Base-by-base conservation (phyloP, 163 green algal species). In the Picocystis sp. region DNA sequence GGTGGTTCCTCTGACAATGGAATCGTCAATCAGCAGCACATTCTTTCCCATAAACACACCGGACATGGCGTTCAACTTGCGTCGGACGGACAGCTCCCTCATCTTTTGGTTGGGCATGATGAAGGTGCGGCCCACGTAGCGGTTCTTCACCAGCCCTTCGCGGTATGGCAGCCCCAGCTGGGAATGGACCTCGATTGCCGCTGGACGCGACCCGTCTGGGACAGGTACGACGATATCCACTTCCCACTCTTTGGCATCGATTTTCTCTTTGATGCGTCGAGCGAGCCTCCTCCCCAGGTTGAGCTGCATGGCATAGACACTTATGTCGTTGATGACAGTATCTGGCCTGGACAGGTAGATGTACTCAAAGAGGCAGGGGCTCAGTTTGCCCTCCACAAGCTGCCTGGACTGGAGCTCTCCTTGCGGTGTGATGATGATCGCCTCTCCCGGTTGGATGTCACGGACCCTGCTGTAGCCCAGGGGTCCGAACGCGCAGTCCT, bases 81-180 rank as follows among this genome's bases (percentile, higher is more conserved):
- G 74, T 19, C 81, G 69, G 52, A 97, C 88, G 19, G 57, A 76
- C 50, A 79, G 62, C 68, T 81, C 66, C 34, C 57, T 58, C 22
- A 44, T 61, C 13, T 54, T 54, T 63, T 91, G 86, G 70, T 94
- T 80, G 3, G 88, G 88, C 86, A 95, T 95, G 77, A 97, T 97
- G 77, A 97, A 97, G 56, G 88, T 97, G 57, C 86, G 81, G 15
- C 88, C 88, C 11, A 97, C 85, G 67, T 97, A 96, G 22, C 85
- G 71, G 72, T 96, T 97, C 66, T 94, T 94, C 2, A 95, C 84
- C 34, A 97, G 75, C 38, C 84, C 88, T 67, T 96, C 82, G 1
- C 81, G 58, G 66, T 89, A 93, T 1, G 81, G 83, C 45, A 93
- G 64, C 1, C 69, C 64, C 47, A 92, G 63, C 54, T 89, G 78